phyloP scores from a whole-genome alignment of 2,329 filamentous ascomycete species.

The Ilyonectria sp. region DNA sequence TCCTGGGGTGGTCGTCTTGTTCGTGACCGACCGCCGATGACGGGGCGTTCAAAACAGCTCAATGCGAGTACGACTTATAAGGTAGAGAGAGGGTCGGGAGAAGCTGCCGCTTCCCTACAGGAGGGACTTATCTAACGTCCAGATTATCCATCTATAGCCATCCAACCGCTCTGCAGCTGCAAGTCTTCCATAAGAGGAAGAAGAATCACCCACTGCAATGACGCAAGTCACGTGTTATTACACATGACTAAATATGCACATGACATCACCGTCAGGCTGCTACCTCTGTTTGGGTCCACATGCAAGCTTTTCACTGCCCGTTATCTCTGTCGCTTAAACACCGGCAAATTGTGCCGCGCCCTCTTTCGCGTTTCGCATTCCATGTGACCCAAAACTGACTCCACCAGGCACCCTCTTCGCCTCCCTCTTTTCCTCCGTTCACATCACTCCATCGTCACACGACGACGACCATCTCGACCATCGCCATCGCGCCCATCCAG shows the following conservation, averaged over 20 bases:
- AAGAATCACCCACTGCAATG: background rate
- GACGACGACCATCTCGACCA: constrained; percentile 35
- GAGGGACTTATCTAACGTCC: background rate
- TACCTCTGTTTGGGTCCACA: background rate
- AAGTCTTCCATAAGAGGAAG: background rate
- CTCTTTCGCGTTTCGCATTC: constrained; percentile 23
- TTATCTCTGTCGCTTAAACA: constrained; percentile 20
- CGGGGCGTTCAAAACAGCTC: constrained; percentile 17
- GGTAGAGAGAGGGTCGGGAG: constrained; percentile 1
- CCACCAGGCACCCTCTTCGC: constrained; percentile 41
- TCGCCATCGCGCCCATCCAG: constrained; percentile 38
- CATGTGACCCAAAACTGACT: constrained; percentile 37
- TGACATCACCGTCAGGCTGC: background rate
- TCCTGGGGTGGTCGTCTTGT: constrained; percentile 16
- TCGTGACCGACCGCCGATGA: constrained; percentile 20
- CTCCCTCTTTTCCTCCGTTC: constrained; percentile 32
- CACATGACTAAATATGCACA: background rate
- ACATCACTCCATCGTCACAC: constrained; percentile 39
- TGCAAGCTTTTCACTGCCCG: background rate
- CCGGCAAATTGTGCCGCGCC: background rate
- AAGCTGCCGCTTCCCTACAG: background rate
- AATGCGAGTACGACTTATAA: constrained; percentile 1
- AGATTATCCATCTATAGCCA: background rate
- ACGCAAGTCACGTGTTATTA: constrained; percentile 1
- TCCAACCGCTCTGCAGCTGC: background rate